These are phyloP conservation scores for Aureobasidium sp. DNA, from an alignment of 2,329 filamentous ascomycete genomes.

Conservation along the genomic window DNA sequence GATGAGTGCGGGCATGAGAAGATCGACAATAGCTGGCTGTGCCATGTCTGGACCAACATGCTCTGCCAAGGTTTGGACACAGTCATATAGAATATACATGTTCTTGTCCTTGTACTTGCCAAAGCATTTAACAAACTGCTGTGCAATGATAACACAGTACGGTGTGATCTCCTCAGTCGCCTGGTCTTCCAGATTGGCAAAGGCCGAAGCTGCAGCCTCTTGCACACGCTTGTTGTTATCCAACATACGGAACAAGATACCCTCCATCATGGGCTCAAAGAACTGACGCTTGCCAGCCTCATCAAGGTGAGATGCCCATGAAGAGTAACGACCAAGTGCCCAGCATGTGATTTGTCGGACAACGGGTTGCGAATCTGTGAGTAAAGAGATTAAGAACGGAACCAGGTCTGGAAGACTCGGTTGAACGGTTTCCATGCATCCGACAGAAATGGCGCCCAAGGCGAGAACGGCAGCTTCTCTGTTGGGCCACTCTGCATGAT, in stretches of 20 bases:
- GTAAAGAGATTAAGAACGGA: conserved; percentile 78
- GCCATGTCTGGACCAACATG: conserved; percentile 77
- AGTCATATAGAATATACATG: conserved; percentile 98
- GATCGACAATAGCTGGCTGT: conserved; percentile 69
- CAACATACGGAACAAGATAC: conserved; percentile 87
- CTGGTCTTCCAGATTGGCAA: conserved; percentile 93
- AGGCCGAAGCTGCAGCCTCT: conserved; percentile 90
- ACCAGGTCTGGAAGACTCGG: conserved; percentile 87
- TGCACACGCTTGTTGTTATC: conserved; percentile 98
- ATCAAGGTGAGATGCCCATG: conserved; percentile 76
- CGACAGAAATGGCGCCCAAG: conserved; percentile 88
- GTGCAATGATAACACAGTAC: conserved; percentile 83
- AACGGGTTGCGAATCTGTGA: conserved; percentile 79
- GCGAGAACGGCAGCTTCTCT: conserved; percentile 92
- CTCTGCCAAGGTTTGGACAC: conserved; percentile 92
- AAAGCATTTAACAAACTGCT: conserved; percentile 89
- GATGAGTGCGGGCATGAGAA: conserved; percentile 90
- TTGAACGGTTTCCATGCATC: conserved; percentile 81
- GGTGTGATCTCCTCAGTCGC: conserved; percentile 72
- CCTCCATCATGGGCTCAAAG: conserved; percentile 96
- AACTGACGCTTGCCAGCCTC: conserved; percentile 64
- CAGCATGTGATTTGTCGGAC: conserved; percentile 97
- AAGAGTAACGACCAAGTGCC: conserved; percentile 88
- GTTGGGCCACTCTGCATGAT: conserved; percentile 82
- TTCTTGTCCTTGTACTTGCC: conserved; percentile 95